Percentiles rank a stretch among this genome's conserved stretches.
Conservation (phyloP, 1,284 basidiomycete genomes). For the Pholiota adiposa region DNA sequence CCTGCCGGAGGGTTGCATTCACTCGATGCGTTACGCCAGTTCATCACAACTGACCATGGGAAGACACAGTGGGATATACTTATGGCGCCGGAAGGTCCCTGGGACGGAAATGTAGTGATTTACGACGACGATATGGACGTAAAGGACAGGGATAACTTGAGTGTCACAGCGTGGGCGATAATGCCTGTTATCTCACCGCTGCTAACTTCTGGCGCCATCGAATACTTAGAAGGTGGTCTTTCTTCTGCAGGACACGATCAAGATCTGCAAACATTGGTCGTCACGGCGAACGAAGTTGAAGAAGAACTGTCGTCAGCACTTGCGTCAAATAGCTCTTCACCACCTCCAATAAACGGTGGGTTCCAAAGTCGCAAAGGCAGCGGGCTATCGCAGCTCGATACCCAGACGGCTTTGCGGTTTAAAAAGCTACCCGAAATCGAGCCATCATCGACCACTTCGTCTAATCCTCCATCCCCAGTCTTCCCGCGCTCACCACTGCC, state of each 20-base stretch:
- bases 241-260: slow-evolving; percentile 59
- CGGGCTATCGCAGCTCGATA: slow-evolving; percentile 71
- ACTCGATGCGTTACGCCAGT: slow-evolving; percentile 72
- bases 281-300: slow-evolving; percentile 44
- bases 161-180: slow-evolving; percentile 66
- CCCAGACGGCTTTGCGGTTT: slow-evolving; percentile 52
- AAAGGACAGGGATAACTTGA: slow-evolving; percentile 56
- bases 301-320: slow-evolving; percentile 21
- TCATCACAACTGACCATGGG: slow-evolving; percentile 76
- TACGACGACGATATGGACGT: slow-evolving; percentile 79
- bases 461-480: slow-evolving; percentile 33
- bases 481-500: slow-evolving; percentile 38
- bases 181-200: slow-evolving; percentile 63
- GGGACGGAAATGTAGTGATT: slow-evolving; percentile 76
- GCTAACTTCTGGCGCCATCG: slow-evolving; percentile 53
- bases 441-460: slow-evolving; percentile 41
- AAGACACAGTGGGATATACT: slow-evolving; percentile 69
- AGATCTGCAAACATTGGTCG: slow-evolving; percentile 53
- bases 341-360: slow-evolving; percentile 21
- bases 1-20: slow-evolving; percentile 64
- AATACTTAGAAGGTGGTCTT: slow-evolving; percentile 74
- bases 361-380: slow-evolving; percentile 36
- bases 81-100: slow-evolving; percentile 49
- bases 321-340: slow-evolving; percentile 20
- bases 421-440: slow-evolving; percentile 63